phyloP scores from a whole-genome alignment of 2,329 filamentous ascomycete genomes.

The Scytalidium sp. region DNA sequence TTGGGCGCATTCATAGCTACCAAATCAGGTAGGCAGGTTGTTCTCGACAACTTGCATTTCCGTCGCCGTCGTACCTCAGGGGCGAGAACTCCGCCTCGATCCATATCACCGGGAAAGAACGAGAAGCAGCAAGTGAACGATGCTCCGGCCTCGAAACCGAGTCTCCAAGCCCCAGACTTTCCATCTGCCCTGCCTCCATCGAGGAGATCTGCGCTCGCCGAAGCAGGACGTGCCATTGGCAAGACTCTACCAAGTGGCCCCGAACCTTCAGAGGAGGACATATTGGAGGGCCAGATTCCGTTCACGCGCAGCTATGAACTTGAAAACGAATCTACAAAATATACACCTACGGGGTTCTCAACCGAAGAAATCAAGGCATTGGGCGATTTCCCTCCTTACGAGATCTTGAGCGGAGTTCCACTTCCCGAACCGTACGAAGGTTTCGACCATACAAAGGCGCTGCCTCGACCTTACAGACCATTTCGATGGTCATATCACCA shows the following conservation, averaged over 20 bases:
- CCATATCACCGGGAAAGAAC: slow-evolving; percentile 22
- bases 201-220: slow-evolving; percentile 19
- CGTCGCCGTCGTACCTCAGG: slow-evolving; percentile 24
- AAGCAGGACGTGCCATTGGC: slow-evolving; percentile 18
- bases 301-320: slow-evolving; percentile 21
- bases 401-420: slow-evolving; percentile 70
- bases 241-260: slow-evolving; percentile 12
- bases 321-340: slow-evolving; percentile 32
- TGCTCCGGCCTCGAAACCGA: background rate
- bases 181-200: slow-evolving; percentile 24
- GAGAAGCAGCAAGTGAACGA: background rate
- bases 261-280: slow-evolving; percentile 14
- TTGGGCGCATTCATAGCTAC: slow-evolving; percentile 13
- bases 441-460: slow-evolving; percentile 67
- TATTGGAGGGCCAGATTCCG: slow-evolving; percentile 18
- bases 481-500: slow-evolving; percentile 85
- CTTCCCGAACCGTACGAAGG: slow-evolving; percentile 59
- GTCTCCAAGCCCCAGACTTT: slow-evolving; percentile 14
- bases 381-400: slow-evolving; percentile 78
- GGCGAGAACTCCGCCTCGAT: slow-evolving; percentile 27
- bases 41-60: slow-evolving; percentile 20
- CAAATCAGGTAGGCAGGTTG: slow-evolving; percentile 19
- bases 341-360: slow-evolving; percentile 67
- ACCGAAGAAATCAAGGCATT: slow-evolving; percentile 65
- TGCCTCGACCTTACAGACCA: slow-evolving; percentile 74